Percentiles rank a stretch among this genome's conserved stretches.
These are phyloP conservation scores for Saccharomyces jurei DNA, from an alignment of 805 yeast species.

Conservation along the genomic window DNA sequence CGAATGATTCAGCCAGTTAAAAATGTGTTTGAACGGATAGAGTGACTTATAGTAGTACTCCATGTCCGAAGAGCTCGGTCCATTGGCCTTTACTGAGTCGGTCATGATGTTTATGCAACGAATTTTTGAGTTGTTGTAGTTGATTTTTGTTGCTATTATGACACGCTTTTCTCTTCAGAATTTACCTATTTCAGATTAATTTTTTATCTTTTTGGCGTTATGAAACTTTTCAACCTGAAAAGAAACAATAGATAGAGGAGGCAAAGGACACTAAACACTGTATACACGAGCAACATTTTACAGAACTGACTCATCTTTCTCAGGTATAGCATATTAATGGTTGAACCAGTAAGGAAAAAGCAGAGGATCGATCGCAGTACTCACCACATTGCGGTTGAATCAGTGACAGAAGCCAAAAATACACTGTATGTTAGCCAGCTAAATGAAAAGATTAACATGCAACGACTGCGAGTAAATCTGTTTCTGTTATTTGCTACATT, in stretches of 20 bases:
- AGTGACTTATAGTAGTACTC: slow-evolving; percentile 57
- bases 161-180: background rate
- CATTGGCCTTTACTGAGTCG: slow-evolving; percentile 1
- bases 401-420: slow-evolving; percentile 24
- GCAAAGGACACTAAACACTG: background rate
- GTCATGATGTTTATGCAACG: background rate
- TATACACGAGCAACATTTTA: background rate
- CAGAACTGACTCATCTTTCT: background rate
- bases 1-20: slow-evolving; percentile 84
- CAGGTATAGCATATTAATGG: slow-evolving; percentile 1
- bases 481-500: slow-evolving; percentile 52
- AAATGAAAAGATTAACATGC: slow-evolving; percentile 41
- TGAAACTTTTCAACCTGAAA: background rate
- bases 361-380: slow-evolving; percentile 4
- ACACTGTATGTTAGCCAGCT: slow-evolving; percentile 55
- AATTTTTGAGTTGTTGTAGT: no score
- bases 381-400: background rate
- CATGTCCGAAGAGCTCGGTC: slow-evolving; percentile 51
- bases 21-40: slow-evolving; percentile 72
- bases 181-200: background rate
- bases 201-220: background rate
- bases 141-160: background rate
- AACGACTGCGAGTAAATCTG: slow-evolving; percentile 42
- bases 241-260: background rate
- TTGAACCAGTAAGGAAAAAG: slow-evolving; percentile 10